phyloP scores from a whole-genome alignment of 257 asterid species.

The Jaltomata sinuosa region DNA sequence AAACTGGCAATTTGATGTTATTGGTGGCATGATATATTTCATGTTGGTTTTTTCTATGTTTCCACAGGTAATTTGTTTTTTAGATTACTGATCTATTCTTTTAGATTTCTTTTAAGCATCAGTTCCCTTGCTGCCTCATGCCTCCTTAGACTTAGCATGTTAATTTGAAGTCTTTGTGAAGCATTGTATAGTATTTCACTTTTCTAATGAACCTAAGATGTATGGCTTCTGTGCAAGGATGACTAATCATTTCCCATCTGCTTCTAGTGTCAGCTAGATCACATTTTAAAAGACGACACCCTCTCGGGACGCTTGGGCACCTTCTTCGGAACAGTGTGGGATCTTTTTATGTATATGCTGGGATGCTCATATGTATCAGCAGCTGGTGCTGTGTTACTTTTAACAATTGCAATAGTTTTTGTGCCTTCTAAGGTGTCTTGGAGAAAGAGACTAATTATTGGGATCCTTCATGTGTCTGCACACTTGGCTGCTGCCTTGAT shows the following conservation, averaged over 20 bases:
- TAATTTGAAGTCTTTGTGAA: background rate
- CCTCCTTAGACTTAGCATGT: background rate
- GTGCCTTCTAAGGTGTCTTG: conserved; percentile 86
- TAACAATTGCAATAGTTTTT: conserved; percentile 59
- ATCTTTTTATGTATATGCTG: conserved; percentile 61
- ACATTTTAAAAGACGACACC: conserved; percentile 74
- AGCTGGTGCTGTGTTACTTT: conserved; percentile 62
- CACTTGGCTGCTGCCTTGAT: conserved; percentile 90
- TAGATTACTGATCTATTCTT: background rate
- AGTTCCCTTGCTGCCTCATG: background rate
- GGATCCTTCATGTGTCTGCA: conserved; percentile 83
- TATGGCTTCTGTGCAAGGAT: background rate
- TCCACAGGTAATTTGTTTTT: conserved; percentile 58
- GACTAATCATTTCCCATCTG: conserved; percentile 21
- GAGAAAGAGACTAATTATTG: conserved; percentile 59
- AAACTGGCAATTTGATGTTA: conserved; percentile 96
- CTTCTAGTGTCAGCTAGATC: conserved; percentile 84
- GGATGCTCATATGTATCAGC: conserved; percentile 73
- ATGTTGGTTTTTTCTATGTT: conserved; percentile 86
- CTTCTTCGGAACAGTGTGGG: conserved; percentile 86
- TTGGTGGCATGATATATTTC: conserved; percentile 91
- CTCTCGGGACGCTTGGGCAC: conserved; percentile 76
- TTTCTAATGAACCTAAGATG: background rate
- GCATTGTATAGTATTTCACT: background rate
- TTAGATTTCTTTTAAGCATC: background rate